Evolutionary conservation across 164 flowering plant genomes (phyloP).

Genomic region (Piper longum): DNA sequence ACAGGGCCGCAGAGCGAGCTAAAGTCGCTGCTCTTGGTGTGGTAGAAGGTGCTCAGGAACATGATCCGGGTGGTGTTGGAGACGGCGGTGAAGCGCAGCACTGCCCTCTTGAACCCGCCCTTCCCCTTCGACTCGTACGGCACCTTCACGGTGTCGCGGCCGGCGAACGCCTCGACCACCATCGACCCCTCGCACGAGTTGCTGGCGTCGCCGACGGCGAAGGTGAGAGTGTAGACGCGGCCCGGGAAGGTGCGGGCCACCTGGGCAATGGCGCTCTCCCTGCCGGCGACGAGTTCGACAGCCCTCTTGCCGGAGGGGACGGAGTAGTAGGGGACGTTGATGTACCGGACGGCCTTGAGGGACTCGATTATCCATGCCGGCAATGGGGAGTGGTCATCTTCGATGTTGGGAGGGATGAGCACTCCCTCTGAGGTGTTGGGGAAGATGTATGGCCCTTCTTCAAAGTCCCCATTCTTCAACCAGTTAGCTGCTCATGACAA

Average conservation of each 20-base stretch:
- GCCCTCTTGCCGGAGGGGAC: constrained; percentile 70
- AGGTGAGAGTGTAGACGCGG: constrained; percentile 37
- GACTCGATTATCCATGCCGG: constrained; percentile 82
- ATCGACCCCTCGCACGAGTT: constrained; percentile 58
- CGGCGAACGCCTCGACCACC: constrained; percentile 63
- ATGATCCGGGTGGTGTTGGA: constrained; percentile 30
- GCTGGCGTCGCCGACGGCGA: constrained; percentile 59
- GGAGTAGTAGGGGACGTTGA: constrained; percentile 46
- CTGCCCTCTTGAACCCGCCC: constrained; percentile 56
- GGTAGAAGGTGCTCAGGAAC: constrained; percentile 56
- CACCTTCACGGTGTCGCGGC: constrained; percentile 27
- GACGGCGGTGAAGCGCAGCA: constrained; percentile 39
- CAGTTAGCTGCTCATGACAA: constrained; percentile 31
- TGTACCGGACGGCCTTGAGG: constrained; percentile 72
- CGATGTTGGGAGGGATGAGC: constrained; percentile 64
- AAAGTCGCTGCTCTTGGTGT: constrained; percentile 39
- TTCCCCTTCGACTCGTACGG: constrained; percentile 50
- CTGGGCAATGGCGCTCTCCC: constrained; percentile 70
- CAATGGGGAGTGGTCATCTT: constrained; percentile 67
- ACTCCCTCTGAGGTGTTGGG: constrained; percentile 63
- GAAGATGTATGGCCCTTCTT: constrained; percentile 69
- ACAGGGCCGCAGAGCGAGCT: constrained; percentile 80
- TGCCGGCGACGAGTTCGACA: constrained; percentile 67
- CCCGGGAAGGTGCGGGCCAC: constrained; percentile 34
- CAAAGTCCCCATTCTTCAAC: constrained; percentile 70